These are phyloP conservation scores for Coleophoma cylindrospora DNA, from an alignment of 2,329 filamentous ascomycete genomes.

Conservation along the genomic window DNA sequence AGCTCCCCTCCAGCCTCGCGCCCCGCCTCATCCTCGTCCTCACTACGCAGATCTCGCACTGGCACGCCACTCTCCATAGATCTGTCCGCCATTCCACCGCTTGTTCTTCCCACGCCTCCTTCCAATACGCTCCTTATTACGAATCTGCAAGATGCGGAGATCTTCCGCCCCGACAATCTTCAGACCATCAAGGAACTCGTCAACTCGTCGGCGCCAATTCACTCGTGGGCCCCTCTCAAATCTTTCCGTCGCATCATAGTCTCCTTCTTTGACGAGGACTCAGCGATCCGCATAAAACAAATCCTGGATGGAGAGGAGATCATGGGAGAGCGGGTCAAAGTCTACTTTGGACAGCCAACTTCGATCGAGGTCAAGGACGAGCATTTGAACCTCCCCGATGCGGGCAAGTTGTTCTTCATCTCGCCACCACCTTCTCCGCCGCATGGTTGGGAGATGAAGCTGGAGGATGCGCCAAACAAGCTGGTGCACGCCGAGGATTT, in stretches of 20 bases:
- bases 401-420: conserved; percentile 70
- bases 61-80: conserved; percentile 61
- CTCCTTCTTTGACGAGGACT: conserved; percentile 67
- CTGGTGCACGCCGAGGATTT: conserved; percentile 65
- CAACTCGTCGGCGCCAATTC: conserved; percentile 62
- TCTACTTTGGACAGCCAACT: conserved; percentile 65
- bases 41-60: conserved; percentile 3
- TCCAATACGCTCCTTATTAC: conserved; percentile 84
- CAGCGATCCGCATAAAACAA: conserved; percentile 65
- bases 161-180: conserved; percentile 71
- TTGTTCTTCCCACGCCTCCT: conserved; percentile 66
- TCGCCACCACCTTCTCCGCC: conserved; percentile 64
- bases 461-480: conserved; percentile 68
- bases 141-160: conserved; percentile 66
- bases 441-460: conserved; percentile 62
- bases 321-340: conserved; percentile 62
- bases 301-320: conserved; percentile 71
- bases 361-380: conserved; percentile 48
- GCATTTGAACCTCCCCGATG: conserved; percentile 62
- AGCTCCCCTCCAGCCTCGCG: conserved; percentile 18
- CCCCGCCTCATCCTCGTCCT: conserved; percentile 13
- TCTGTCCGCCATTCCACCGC: conserved; percentile 65
- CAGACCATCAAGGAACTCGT: conserved; percentile 70
- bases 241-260: conserved; percentile 79
- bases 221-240: conserved; percentile 75